Evolutionary conservation across 345 rosid species (phyloP), one percentile per base, ranked within the genome.

Genomic region (Adansonia digitata): DNA sequence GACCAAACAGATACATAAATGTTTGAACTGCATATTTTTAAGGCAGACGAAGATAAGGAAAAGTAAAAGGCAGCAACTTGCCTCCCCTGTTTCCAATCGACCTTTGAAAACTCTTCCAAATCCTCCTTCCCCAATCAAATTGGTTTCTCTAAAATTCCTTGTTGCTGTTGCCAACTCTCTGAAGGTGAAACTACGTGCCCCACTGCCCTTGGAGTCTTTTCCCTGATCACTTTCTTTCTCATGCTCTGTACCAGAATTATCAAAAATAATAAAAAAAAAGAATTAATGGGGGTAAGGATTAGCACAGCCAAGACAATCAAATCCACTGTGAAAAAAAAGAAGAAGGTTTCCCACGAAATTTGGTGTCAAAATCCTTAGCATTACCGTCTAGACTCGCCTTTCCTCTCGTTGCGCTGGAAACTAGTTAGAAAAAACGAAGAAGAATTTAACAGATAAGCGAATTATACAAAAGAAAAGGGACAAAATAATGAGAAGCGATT

Each of bases 101-200:
- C 98, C 98, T 75, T 91, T 94, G 79, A 80, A 94, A 82, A 94
- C 98, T 88, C 85, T 90, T 45, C 98, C 98, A 45, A 94, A 94
- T 42, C 98, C 98, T 71, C 98, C 98, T 82, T 94, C 98, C 7
- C 98, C 98, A 29, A 94, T 74, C 88, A 92, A 84, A 88, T 94
- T 89, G 24, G 76, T 71, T 76, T 91, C 98, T 42, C 84, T 82
- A 70, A 94, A 94, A 79, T 91, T 94, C 75, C 80, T 76, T 0
- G 98, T 91, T 0, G 98, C 98, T 0, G 79, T 74, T 0, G 98
- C 97, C 11, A 94, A 86, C 55, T 94, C 97, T 51, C 82, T 83
- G 57, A 94, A 94, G 4, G 98, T 92, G 86, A 94, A 90, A 79
- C 99, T 90, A 17, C 85, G 77, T 0, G 98, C 98, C 22, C 89